phyloP scores from a whole-genome alignment of 371 early-diverging fungal genomes.

The Rhizopus arrhizus region DNA sequence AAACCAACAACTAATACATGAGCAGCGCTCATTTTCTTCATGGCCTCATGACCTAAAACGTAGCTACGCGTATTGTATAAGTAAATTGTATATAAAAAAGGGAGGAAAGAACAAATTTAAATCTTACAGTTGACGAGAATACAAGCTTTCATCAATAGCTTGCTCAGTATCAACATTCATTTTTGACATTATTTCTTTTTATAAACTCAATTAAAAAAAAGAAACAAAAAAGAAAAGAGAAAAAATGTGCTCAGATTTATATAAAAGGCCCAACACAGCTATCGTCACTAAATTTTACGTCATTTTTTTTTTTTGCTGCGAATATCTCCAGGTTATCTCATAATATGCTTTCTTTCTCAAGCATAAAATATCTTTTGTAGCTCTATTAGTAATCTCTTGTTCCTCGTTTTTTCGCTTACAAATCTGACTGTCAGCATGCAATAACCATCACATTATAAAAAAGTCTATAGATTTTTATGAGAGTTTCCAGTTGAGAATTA shows the following conservation, averaged over 20 bases:
- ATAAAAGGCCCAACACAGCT: too few species aligned
- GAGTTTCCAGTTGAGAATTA: too few species aligned
- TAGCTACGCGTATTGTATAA: conserved; percentile 64
- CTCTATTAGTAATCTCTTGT: too few species aligned
- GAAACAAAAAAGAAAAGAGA: not conserved
- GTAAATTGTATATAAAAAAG: not conserved
- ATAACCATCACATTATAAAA: too few species aligned
- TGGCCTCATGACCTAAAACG: conserved; percentile 99
- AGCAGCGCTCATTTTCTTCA: conserved; percentile 97
- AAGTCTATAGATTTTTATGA: too few species aligned
- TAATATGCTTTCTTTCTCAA: too few species aligned
- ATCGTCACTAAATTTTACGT: too few species aligned
- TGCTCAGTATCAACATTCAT: conserved; percentile 50
- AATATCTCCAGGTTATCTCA: too few species aligned
- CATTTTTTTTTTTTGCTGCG: too few species aligned
- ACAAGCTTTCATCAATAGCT: conserved; percentile 92
- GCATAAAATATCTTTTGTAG: too few species aligned
- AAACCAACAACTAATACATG: conserved; percentile 97
- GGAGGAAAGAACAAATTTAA: not conserved
- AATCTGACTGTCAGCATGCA: too few species aligned
- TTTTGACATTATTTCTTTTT: not conserved
- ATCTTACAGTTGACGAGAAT: conserved; percentile 96
- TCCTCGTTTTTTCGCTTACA: too few species aligned
- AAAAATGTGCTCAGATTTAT: not conserved
- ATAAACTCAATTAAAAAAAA: not conserved